Percentiles rank a stretch among this genome's conserved stretches.
phyloP scores from a whole-genome alignment of 2,329 filamentous ascomycete genomes.

The Botrytis fabae region DNA sequence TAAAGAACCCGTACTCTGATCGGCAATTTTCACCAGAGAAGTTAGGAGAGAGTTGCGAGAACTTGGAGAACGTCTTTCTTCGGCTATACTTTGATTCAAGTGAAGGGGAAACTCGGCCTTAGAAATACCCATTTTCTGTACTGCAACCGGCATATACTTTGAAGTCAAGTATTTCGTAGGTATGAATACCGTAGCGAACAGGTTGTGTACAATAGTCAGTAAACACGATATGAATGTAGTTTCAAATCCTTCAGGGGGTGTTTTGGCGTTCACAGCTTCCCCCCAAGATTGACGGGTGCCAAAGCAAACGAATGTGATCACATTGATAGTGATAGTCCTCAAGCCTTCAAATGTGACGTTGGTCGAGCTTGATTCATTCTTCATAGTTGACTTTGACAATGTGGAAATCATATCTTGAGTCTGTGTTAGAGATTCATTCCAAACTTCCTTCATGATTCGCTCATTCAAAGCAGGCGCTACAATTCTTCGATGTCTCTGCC shows the following conservation, averaged over 20 bases:
- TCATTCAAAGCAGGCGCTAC: slow-evolving; percentile 47
- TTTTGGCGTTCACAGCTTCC: slow-evolving; percentile 25
- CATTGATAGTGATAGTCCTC: slow-evolving; percentile 50
- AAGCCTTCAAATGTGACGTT: slow-evolving; percentile 38
- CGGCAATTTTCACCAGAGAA: slow-evolving; percentile 15
- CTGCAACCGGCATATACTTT: neutral
- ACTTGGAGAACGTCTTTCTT: slow-evolving; percentile 24
- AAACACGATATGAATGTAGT: slow-evolving; percentile 25
- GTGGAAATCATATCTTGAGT: slow-evolving; percentile 37
- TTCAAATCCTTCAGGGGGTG: slow-evolving; percentile 28
- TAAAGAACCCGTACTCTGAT: slow-evolving; percentile 11
- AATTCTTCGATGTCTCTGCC: slow-evolving; percentile 46
- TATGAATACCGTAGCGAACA: slow-evolving; percentile 13
- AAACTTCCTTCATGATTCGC: slow-evolving; percentile 44
- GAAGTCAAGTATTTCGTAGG: neutral
- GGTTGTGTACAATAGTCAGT: neutral
- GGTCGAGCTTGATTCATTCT: slow-evolving; percentile 35
- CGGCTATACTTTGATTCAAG: neutral
- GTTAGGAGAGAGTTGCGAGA: slow-evolving; percentile 20
- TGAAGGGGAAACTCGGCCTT: slow-evolving; percentile 9
- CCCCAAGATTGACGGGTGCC: slow-evolving; percentile 33
- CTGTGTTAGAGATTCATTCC: slow-evolving; percentile 42
- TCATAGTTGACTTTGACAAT: slow-evolving; percentile 35
- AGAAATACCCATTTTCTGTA: slow-evolving; percentile 4
- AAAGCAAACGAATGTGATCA: slow-evolving; percentile 54